Percentiles rank a stretch among this genome's conserved stretches.
Evolutionary conservation across 352 stramenopile species (phyloP).

Genomic region (Phytophthora megakarya): DNA sequence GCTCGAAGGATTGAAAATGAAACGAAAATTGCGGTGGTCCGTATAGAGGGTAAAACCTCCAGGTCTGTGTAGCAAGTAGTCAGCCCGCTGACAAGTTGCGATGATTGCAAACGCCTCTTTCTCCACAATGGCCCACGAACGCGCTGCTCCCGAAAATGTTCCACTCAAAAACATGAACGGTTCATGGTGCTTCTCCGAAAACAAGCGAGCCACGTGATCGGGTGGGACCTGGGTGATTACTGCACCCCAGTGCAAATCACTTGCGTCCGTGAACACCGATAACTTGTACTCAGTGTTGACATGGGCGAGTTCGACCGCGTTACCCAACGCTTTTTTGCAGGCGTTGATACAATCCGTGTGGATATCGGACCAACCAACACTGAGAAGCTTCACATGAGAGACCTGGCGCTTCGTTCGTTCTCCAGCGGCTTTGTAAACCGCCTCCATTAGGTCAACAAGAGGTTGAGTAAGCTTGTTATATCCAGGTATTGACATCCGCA

Average conservation of each 20-base stretch:
- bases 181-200: neutral
- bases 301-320: neutral
- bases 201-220: neutral
- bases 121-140: conserved; percentile 3
- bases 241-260: conserved; percentile 6
- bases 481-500: neutral
- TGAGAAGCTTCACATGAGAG: neutral
- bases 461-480: conserved; percentile 7
- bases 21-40: conserved; percentile 4
- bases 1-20: conserved; percentile 8
- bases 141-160: neutral
- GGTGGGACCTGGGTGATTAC: neutral
- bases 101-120: conserved; percentile 16
- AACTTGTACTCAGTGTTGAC: neutral
- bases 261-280: conserved; percentile 1
- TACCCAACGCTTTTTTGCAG: neutral
- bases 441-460: conserved; percentile 1
- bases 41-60: neutral
- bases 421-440: conserved; percentile 3
- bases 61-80: conserved; percentile 10
- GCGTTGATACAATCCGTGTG: neutral
- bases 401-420: neutral
- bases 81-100: conserved; percentile 4
- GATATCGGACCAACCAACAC: neutral
- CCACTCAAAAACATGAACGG: conserved; percentile 5